A percentile compares a stretch with the other conserved stretches of the same genome.
Conservation (phyloP, 176 grass and related monocot species). For the Rhynchospora pubera region DNA sequence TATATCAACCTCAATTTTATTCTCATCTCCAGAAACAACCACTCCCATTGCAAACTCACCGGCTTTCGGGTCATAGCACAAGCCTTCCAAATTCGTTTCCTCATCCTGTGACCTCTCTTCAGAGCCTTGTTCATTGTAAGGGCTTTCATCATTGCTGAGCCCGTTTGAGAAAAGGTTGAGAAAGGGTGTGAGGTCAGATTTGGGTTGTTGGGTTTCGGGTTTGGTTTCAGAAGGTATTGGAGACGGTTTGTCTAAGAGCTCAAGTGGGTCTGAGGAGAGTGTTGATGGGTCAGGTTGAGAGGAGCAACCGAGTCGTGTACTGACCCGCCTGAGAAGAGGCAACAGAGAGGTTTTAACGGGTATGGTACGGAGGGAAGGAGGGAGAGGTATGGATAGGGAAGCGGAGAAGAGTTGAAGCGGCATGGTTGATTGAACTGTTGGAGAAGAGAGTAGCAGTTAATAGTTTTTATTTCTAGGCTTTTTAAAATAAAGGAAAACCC, state of each 20-base stretch:
- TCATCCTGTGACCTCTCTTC: neutral
- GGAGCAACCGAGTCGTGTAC: conserved; percentile 9
- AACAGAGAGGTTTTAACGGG: neutral
- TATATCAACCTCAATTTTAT: conserved; percentile 52
- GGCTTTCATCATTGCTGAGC: conserved; percentile 23
- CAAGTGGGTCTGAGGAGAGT: conserved; percentile 32
- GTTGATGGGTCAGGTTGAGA: neutral
- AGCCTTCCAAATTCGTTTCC: neutral
- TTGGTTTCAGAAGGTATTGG: conserved; percentile 14
- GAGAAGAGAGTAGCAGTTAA: neutral
- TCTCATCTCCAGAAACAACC: conserved; percentile 48
- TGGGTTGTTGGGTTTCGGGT: neutral
- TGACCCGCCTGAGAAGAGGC: neutral
- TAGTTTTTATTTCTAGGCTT: neutral
- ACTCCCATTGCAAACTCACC: conserved; percentile 71
- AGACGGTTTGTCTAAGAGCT: conserved; percentile 60
- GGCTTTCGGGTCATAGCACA: conserved; percentile 60
- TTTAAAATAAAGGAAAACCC: neutral
- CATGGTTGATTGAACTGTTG: neutral
- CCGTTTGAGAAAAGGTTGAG: conserved; percentile 64
- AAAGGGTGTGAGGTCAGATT: conserved; percentile 40
- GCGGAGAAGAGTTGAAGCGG: neutral
- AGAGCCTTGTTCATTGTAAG: neutral
- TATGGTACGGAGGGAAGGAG: neutral
- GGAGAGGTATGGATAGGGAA: neutral